phyloP scores from a whole-genome alignment of 2,329 filamentous ascomycete species.

The Pseudogymnoascus verrucosus region DNA sequence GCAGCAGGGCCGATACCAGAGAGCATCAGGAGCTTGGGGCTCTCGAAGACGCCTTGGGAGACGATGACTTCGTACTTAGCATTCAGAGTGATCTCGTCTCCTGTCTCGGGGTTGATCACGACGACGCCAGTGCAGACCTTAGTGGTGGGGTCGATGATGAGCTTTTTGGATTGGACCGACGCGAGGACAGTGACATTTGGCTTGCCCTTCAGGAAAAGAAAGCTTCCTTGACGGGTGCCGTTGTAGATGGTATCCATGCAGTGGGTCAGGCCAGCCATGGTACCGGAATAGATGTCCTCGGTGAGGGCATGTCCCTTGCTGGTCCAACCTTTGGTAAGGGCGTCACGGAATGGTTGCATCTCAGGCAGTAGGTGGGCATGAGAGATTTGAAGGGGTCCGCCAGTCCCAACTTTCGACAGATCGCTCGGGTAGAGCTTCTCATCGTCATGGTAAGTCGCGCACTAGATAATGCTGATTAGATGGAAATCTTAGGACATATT shows the following conservation, averaged over 20 bases:
- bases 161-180: conserved; percentile 41
- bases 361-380: conserved; percentile 48
- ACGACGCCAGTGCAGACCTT: conserved; percentile 34
- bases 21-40: conserved; percentile 11
- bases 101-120: conserved; percentile 33
- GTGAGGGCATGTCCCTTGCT: conserved; percentile 42
- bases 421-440: conserved; percentile 32
- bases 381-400: conserved; percentile 45
- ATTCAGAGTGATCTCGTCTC: conserved; percentile 36
- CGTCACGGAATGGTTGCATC: conserved; percentile 42
- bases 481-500: conserved; percentile 12
- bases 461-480: not conserved
- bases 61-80: conserved; percentile 34
- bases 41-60: conserved; percentile 11
- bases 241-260: conserved; percentile 50
- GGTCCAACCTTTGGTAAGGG: conserved; percentile 43
- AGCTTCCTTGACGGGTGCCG: conserved; percentile 45
- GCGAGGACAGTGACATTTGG: conserved; percentile 46
- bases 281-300: conserved; percentile 48
- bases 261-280: conserved; percentile 45
- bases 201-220: conserved; percentile 42
- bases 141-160: conserved; percentile 41
- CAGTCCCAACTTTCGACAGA: conserved; percentile 42
- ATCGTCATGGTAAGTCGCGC: conserved; percentile 51
- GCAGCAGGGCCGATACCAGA: conserved; percentile 12